phyloP scores from a whole-genome alignment of 805 yeast species.

The Tetrapisispora namnaoensis region DNA sequence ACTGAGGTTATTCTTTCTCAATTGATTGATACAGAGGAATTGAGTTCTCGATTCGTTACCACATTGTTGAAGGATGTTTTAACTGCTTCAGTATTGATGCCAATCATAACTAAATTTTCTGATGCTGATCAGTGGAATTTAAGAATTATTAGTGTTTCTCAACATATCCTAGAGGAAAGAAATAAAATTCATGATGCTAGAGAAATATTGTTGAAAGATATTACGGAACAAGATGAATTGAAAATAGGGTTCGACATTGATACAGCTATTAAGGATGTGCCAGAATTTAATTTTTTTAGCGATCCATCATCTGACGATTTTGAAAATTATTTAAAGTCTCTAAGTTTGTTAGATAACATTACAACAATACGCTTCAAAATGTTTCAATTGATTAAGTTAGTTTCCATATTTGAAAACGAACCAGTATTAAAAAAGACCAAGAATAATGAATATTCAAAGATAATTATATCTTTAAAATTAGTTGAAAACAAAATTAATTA shows the following conservation, averaged over 20 bases:
- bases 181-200: conserved; percentile 65
- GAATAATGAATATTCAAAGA: conserved; percentile 10
- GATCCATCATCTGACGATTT: conserved; percentile 17
- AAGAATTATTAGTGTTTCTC: conserved; percentile 46
- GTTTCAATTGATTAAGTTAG: conserved; percentile 11
- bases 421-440: conserved; percentile 2
- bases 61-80: conserved; percentile 55
- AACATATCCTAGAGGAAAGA: conserved; percentile 59
- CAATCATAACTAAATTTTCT: conserved; percentile 41
- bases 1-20: conserved; percentile 36
- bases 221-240: background rate
- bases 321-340: conserved; percentile 19
- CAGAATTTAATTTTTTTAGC: conserved; percentile 7
- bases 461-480: conserved; percentile 18
- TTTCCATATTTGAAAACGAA: conserved; percentile 9
- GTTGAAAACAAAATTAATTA: conserved; percentile 17
- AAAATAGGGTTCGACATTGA: conserved; percentile 2
- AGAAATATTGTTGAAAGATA: conserved; percentile 56
- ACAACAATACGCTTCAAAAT: conserved; percentile 12
- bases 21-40: conserved; percentile 38
- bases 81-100: conserved; percentile 45
- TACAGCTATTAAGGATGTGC: background rate
- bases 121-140: conserved; percentile 77
- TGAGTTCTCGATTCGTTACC: conserved; percentile 37
- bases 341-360: conserved; percentile 13